Conservation (phyloP, 805 yeast species). For the Hanseniaspora lindneri region DNA sequence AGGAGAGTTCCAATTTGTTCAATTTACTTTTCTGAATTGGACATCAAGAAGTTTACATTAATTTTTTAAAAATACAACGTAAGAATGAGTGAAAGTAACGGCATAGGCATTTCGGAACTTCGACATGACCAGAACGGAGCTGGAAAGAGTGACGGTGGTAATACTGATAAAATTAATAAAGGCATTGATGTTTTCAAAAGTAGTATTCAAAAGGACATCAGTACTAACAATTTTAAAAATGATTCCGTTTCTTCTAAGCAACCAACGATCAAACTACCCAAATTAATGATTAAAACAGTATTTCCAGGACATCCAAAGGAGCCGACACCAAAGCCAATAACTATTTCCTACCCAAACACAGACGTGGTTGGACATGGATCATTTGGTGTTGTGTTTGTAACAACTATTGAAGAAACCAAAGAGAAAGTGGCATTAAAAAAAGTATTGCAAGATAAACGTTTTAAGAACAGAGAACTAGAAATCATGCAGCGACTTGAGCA, state of each 20-base stretch:
- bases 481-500: constrained; percentile 86
- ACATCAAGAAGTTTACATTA: no score
- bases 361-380: constrained; percentile 97
- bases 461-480: constrained; percentile 87
- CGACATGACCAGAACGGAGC: constrained; percentile 13
- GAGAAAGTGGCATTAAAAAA: constrained; percentile 85
- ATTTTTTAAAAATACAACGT: not conserved
- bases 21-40: no score
- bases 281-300: constrained; percentile 15
- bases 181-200: not conserved
- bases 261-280: constrained; percentile 6
- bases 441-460: constrained; percentile 90
- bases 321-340: constrained; percentile 21
- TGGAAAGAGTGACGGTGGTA: not conserved
- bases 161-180: not conserved
- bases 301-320: constrained; percentile 16
- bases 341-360: constrained; percentile 65
- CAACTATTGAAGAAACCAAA: constrained; percentile 59
- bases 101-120: not conserved
- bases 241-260: not conserved
- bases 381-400: constrained; percentile 95
- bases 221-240: constrained; percentile 11
- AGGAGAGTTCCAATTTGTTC: no score
- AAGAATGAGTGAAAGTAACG: not conserved
- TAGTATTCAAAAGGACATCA: not conserved